Conservation (phyloP, 148 eudicot genomes). For the Rhododendron vialii region DNA sequence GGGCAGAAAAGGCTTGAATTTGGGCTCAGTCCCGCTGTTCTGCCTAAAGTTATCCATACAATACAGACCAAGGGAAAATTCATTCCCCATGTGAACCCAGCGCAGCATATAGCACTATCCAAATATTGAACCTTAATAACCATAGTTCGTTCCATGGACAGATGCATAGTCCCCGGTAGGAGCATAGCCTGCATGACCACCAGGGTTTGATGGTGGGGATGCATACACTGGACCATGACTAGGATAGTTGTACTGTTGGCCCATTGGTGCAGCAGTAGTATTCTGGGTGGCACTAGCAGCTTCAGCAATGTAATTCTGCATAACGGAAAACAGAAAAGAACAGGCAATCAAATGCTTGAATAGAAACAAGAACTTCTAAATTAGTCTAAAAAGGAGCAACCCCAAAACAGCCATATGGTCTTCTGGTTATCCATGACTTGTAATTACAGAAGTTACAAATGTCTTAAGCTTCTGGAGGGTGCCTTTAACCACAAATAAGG, state of each 20-base stretch:
- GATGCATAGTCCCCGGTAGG: constrained; percentile 30
- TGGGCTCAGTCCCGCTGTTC: neutral
- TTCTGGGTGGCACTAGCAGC: constrained; percentile 33
- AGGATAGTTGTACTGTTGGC: constrained; percentile 35
- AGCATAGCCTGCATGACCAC: constrained; percentile 17
- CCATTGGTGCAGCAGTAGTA: constrained; percentile 18
- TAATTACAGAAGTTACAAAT: neutral
- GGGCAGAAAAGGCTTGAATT: neutral
- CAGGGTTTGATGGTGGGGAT: constrained; percentile 20
- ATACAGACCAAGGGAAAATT: neutral
- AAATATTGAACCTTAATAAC: constrained; percentile 15
- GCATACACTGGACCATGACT: constrained; percentile 27
- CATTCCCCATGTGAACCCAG: neutral
- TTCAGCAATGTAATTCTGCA: constrained; percentile 47
- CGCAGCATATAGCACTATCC: neutral
- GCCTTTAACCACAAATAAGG: neutral
- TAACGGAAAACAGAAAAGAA: neutral
- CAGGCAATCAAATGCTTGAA: neutral
- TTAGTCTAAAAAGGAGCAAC: neutral
- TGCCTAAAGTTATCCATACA: neutral
- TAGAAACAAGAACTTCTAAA: neutral
- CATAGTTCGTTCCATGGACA: constrained; percentile 26
- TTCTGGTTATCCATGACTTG: neutral
- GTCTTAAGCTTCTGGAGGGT: neutral
- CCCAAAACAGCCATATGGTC: neutral